Conservation (phyloP, 129 eudicot genomes). For the Silybum marianum region DNA sequence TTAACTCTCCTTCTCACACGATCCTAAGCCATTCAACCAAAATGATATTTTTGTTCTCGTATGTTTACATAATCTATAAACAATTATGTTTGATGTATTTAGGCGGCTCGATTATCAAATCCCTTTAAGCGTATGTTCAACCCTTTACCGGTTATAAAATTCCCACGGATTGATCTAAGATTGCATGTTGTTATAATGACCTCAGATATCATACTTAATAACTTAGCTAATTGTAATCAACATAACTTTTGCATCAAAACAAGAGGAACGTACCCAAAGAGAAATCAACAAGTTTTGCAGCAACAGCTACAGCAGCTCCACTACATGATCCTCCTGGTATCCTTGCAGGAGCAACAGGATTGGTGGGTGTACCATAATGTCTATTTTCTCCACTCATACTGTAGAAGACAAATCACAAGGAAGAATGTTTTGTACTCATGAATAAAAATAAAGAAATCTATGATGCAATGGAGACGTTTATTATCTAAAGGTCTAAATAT, state of each 20-base stretch:
- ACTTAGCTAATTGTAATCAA: neutral
- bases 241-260: neutral
- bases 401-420: conserved; percentile 26
- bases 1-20: too few relatives aligned
- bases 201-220: neutral
- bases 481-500: neutral
- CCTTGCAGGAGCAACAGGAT: conserved; percentile 70
- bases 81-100: neutral
- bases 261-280: conserved; percentile 60
- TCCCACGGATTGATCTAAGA: neutral
- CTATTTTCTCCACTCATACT: conserved; percentile 89
- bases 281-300: conserved; percentile 86
- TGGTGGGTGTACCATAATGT: conserved; percentile 80
- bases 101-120: neutral
- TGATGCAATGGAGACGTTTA: neutral
- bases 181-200: neutral
- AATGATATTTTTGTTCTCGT: neutral
- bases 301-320: conserved; percentile 97
- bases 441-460: neutral
- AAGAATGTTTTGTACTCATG: neutral
- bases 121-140: too few relatives aligned
- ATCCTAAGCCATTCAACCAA: too few relatives aligned
- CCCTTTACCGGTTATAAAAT: neutral
- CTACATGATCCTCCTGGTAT: conserved; percentile 94
- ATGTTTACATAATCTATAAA: neutral